phyloP scores from a whole-genome alignment of 352 stramenopile genomes.

The Globisporangium polare region DNA sequence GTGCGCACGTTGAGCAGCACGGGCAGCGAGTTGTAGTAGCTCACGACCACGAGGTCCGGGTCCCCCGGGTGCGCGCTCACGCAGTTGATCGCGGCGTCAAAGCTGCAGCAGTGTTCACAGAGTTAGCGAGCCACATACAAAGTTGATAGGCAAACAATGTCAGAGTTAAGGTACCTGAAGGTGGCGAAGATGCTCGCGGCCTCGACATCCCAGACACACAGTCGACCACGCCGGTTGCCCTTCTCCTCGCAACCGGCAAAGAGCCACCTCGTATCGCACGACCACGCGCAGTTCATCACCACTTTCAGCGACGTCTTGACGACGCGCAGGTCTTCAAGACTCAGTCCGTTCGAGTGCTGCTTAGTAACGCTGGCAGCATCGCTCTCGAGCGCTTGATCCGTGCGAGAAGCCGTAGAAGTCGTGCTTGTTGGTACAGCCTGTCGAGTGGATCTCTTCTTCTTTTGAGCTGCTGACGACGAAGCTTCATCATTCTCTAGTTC shows the following conservation, averaged over 20 bases:
- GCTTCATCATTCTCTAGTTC: conserved; percentile 18
- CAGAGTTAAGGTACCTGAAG: conserved; percentile 19
- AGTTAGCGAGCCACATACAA: no score
- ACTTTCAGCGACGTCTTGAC: conserved; percentile 57
- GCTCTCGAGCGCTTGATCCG: neutral
- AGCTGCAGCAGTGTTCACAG: no score
- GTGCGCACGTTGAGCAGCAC: conserved; percentile 49
- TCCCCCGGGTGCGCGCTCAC: conserved; percentile 53
- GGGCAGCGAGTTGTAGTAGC: conserved; percentile 50
- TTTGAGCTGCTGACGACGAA: neutral
- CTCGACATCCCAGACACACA: conserved; percentile 70
- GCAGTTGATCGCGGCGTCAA: conserved; percentile 50
- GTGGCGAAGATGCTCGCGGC: conserved; percentile 50
- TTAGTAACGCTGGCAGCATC: neutral
- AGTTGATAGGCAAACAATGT: no score
- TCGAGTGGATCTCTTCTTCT: neutral
- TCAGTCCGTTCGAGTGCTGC: conserved; percentile 19
- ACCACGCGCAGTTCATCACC: conserved; percentile 61
- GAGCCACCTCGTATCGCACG: conserved; percentile 51
- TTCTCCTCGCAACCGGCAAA: conserved; percentile 74
- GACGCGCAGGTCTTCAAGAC: conserved; percentile 42
- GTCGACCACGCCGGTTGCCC: conserved; percentile 37
- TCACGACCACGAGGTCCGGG: conserved; percentile 52
- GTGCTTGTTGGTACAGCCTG: conserved; percentile 9
- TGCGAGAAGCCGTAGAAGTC: neutral